phyloP scores from a whole-genome alignment of 805 yeast genomes.

The Cyberlindnera mississippiensis region DNA sequence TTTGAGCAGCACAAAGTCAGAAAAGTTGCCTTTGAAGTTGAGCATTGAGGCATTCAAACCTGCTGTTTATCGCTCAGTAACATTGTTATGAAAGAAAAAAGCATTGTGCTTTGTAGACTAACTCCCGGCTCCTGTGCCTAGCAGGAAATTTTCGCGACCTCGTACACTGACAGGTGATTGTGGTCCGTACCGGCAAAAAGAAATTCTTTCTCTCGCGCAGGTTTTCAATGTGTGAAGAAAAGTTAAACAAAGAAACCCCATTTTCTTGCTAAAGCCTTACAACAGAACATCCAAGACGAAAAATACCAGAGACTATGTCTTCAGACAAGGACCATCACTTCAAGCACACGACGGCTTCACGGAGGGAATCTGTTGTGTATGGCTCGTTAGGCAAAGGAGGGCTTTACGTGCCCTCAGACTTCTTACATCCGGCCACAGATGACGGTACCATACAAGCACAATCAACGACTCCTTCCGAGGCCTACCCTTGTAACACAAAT shows the following conservation, averaged over 20 bases:
- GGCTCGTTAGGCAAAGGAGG: conserved; percentile 26
- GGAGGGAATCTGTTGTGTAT: conserved; percentile 25
- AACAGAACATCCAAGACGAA: too few species aligned
- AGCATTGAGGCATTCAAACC: background rate
- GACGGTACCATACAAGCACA: background rate
- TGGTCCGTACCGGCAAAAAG: conserved; percentile 2
- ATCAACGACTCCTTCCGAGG: too few species aligned
- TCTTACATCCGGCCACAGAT: background rate
- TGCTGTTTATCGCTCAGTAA: too few species aligned
- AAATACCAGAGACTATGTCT: background rate
- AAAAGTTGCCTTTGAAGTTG: conserved; percentile 44
- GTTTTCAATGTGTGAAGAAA: background rate
- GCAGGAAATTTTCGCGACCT: too few species aligned
- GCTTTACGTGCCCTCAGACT: conserved; percentile 20
- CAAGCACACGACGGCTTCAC: conserved; percentile 24
- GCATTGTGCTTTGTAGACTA: too few species aligned
- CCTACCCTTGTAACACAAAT: too few species aligned
- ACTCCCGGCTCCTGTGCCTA: too few species aligned
- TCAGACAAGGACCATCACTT: conserved; percentile 18
- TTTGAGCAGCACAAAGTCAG: conserved; percentile 53
- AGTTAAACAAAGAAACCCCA: background rate
- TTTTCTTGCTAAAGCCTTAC: too few species aligned
- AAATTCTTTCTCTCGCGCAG: conserved; percentile 2
- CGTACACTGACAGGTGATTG: conserved; percentile 3
- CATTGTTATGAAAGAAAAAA: too few species aligned